Evolutionary conservation across 495 filamentous ascomycete species (phyloP).

Genomic region (Letharia lupina): DNA sequence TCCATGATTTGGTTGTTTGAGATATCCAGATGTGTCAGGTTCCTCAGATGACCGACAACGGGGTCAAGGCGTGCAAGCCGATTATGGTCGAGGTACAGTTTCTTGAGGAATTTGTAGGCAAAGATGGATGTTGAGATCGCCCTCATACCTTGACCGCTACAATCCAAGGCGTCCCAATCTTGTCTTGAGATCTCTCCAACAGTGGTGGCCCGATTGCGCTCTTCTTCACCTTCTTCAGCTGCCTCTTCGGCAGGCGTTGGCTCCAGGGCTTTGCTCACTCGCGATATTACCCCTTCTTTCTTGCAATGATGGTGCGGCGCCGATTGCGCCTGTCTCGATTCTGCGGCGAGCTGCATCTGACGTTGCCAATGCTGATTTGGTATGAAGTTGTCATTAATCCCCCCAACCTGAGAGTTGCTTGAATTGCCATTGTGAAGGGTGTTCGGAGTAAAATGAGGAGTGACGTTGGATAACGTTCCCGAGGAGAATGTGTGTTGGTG

Average conservation of each 20-base stretch:
- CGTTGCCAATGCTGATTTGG: conserved; percentile 76
- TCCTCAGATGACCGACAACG: conserved; percentile 69
- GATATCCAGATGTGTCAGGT: conserved; percentile 70
- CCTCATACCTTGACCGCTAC: conserved; percentile 86
- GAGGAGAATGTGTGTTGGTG: conserved; percentile 78
- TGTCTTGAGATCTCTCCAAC: conserved; percentile 57
- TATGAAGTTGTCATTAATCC: conserved; percentile 46
- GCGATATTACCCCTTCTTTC: conserved; percentile 42
- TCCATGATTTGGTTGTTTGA: conserved; percentile 78
- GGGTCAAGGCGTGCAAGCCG: conserved; percentile 68
- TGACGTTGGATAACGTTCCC: conserved; percentile 61
- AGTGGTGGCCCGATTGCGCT: conserved; percentile 50
- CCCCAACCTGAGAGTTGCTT: conserved; percentile 44
- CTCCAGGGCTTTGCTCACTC: conserved; percentile 54
- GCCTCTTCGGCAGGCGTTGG: conserved; percentile 48
- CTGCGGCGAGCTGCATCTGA: conserved; percentile 69
- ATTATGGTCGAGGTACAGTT: conserved; percentile 87
- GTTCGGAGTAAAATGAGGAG: conserved; percentile 64
- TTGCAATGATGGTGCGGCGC: conserved; percentile 52
- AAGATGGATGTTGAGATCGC: conserved; percentile 73
- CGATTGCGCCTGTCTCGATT: conserved; percentile 55
- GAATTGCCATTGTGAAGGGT: conserved; percentile 69
- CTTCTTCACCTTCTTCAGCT: conserved; percentile 53
- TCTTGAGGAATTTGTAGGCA: conserved; percentile 74
- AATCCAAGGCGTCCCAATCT: conserved; percentile 84